phyloP scores from a whole-genome alignment of 192 early-diverging fungal genomes.

The Coemansia sp. region DNA sequence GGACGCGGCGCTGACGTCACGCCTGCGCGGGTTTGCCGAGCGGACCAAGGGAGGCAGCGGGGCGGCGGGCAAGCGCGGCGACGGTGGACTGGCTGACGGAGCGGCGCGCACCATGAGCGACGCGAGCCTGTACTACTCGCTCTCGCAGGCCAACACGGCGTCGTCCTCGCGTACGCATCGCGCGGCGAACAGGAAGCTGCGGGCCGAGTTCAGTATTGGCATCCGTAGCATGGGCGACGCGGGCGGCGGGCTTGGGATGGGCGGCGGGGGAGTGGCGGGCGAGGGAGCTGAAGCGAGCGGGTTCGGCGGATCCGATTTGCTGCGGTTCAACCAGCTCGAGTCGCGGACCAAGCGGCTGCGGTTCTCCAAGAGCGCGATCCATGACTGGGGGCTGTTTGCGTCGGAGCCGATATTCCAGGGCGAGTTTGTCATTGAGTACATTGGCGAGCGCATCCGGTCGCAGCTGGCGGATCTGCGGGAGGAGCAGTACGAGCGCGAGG shows the following conservation, averaged over 20 bases:
- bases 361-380: slow-evolving; percentile 92
- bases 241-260: slow-evolving; percentile 10
- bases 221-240: slow-evolving; percentile 53
- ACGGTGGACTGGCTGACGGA: slow-evolving; percentile 5
- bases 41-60: slow-evolving; percentile 2
- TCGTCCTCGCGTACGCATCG: slow-evolving; percentile 66
- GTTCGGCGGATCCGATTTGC: slow-evolving; percentile 60
- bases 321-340: slow-evolving; percentile 93
- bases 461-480: slow-evolving; percentile 95
- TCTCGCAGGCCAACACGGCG: slow-evolving; percentile 35
- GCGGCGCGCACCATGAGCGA: slow-evolving; percentile 11
- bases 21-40: slow-evolving; percentile 38
- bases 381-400: slow-evolving; percentile 98
- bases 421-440: slow-evolving; percentile 99
- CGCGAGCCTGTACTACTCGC: slow-evolving; percentile 31
- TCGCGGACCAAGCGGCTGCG: slow-evolving; percentile 83
- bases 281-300: neutral
- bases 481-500: slow-evolving; percentile 86
- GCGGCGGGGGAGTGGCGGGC: neutral
- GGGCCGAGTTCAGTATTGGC: slow-evolving; percentile 57
- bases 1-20: slow-evolving; percentile 42
- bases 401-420: slow-evolving; percentile 85
- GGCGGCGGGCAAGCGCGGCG: slow-evolving; percentile 23
- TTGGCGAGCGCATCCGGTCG: slow-evolving; percentile 93
- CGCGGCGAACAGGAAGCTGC: slow-evolving; percentile 60